A percentile compares a stretch with the other conserved stretches of the same genome.
These are phyloP conservation scores for Cryptococcus hybrid DNA, from an alignment of 1,284 basidiomycete genomes.

Conservation along the genomic window DNA sequence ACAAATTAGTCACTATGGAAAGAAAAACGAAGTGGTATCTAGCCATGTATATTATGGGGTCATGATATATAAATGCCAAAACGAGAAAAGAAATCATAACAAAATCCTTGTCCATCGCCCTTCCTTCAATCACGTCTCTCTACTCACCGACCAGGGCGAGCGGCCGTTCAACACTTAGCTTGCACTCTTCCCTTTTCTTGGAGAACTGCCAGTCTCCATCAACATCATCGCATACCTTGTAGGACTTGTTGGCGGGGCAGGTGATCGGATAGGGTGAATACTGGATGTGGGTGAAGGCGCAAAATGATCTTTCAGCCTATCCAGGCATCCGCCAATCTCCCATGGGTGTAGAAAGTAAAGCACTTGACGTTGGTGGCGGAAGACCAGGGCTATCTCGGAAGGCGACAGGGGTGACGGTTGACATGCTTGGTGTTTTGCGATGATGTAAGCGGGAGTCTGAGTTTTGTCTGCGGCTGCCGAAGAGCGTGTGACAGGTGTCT, in stretches of 20 bases:
- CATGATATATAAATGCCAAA: constrained; percentile 1
- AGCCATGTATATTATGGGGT: background rate
- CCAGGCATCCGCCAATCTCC: constrained; percentile 40
- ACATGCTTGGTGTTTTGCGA: constrained; percentile 24
- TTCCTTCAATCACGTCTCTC: no score
- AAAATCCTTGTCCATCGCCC: no score
- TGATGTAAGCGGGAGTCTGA: constrained; percentile 19
- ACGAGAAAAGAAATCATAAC: background rate
- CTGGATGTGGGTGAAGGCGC: constrained; percentile 18
- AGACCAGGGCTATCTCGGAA: constrained; percentile 27
- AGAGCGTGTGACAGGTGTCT: constrained; percentile 44
- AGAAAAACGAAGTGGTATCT: no score
- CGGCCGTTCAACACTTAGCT: background rate
- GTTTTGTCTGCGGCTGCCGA: constrained; percentile 35
- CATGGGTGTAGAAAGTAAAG: constrained; percentile 39
- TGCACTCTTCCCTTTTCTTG: constrained; percentile 13
- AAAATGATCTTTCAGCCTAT: constrained; percentile 29
- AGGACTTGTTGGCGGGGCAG: constrained; percentile 38
- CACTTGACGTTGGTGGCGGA: constrained; percentile 20
- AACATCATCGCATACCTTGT: constrained; percentile 32
- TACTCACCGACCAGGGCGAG: no score
- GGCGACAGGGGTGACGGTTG: constrained; percentile 32
- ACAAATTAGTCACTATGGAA: background rate
- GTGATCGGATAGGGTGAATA: constrained; percentile 15
- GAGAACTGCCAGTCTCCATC: constrained; percentile 17